Evolutionary conservation across 345 rosid species (phyloP).

Genomic region (Mallotus nudiflorus): DNA sequence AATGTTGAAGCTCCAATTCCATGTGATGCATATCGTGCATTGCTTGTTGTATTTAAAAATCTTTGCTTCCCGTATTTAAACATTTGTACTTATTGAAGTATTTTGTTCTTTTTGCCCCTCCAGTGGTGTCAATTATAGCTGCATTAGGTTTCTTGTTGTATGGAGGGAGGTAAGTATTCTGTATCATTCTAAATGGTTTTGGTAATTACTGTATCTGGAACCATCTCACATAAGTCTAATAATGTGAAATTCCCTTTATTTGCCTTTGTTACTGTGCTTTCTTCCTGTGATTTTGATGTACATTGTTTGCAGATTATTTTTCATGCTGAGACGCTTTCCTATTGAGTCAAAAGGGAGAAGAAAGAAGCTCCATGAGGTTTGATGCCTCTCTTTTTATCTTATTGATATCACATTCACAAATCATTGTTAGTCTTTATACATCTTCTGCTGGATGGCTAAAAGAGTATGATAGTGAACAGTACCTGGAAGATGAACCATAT

Average conservation of each 20-base stretch:
- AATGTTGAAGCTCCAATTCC: conserved; percentile 9
- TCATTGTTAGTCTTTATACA: not conserved
- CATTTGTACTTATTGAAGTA: conserved; percentile 7
- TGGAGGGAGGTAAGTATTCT: conserved; percentile 91
- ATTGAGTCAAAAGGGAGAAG: conserved; percentile 98
- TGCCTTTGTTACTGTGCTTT: conserved; percentile 6
- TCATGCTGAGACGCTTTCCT: conserved; percentile 95
- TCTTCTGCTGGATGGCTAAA: not conserved
- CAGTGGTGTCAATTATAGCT: conserved; percentile 89
- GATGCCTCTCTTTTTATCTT: conserved; percentile 14
- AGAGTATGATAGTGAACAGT: not conserved
- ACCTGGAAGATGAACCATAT: not conserved
- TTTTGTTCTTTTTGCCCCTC: conserved; percentile 10
- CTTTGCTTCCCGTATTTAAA: conserved; percentile 5
- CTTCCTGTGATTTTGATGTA: conserved; percentile 4
- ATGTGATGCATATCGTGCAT: too few relatives aligned
- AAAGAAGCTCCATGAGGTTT: conserved; percentile 97
- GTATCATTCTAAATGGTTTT: conserved; percentile 7
- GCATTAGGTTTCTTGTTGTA: conserved; percentile 90
- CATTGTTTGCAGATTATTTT: conserved; percentile 61
- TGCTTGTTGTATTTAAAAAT: not conserved
- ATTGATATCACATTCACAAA: not conserved
- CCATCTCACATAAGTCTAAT: conserved; percentile 11
- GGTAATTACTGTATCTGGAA: conserved; percentile 13
- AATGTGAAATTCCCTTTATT: conserved; percentile 5